phyloP scores from a whole-genome alignment of 192 early-diverging fungal genomes.

The Rhizophlyctis rosea region DNA sequence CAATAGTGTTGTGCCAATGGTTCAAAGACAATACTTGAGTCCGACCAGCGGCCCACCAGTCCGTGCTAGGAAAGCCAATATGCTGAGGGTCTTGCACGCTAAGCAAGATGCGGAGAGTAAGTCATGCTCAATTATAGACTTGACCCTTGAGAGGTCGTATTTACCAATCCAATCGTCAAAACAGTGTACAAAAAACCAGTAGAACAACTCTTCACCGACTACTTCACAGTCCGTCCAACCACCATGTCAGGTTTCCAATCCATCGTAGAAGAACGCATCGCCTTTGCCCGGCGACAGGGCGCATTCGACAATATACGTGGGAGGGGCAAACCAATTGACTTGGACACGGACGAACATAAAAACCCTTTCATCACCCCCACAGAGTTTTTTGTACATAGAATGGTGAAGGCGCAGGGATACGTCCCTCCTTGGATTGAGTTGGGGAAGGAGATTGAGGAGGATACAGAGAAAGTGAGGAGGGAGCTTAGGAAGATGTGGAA shows the following conservation, averaged over 20 bases:
- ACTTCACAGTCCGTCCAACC: slow-evolving; percentile 36
- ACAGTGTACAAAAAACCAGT: slow-evolving; percentile 37
- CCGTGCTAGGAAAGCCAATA: slow-evolving; percentile 4
- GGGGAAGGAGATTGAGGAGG: slow-evolving; percentile 32
- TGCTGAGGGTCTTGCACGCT: slow-evolving; percentile 22
- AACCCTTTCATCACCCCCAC: slow-evolving; percentile 39
- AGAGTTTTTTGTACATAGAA: slow-evolving; percentile 34
- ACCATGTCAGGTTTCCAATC: slow-evolving; percentile 12
- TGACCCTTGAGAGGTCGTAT: too few relatives aligned
- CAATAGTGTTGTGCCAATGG: slow-evolving; percentile 5
- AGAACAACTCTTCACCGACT: slow-evolving; percentile 32
- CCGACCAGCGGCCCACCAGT: background rate
- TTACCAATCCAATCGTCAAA: too few relatives aligned
- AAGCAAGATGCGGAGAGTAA: slow-evolving; percentile 19
- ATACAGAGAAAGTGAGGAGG: slow-evolving; percentile 24
- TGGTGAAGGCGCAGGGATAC: slow-evolving; percentile 39
- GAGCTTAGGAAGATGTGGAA: slow-evolving; percentile 27
- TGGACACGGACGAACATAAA: slow-evolving; percentile 26
- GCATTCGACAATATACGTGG: slow-evolving; percentile 40
- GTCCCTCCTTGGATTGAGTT: slow-evolving; percentile 33
- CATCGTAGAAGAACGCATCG: slow-evolving; percentile 40
- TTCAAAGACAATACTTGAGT: slow-evolving; percentile 10
- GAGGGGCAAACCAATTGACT: slow-evolving; percentile 32
- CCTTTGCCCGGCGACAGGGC: slow-evolving; percentile 27
- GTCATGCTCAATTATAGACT: background rate